Percentiles rank a stretch among this genome's conserved stretches.
phyloP scores from a whole-genome alignment of 2,329 filamentous ascomycete genomes.

The Ophiosphaerella korrae region DNA sequence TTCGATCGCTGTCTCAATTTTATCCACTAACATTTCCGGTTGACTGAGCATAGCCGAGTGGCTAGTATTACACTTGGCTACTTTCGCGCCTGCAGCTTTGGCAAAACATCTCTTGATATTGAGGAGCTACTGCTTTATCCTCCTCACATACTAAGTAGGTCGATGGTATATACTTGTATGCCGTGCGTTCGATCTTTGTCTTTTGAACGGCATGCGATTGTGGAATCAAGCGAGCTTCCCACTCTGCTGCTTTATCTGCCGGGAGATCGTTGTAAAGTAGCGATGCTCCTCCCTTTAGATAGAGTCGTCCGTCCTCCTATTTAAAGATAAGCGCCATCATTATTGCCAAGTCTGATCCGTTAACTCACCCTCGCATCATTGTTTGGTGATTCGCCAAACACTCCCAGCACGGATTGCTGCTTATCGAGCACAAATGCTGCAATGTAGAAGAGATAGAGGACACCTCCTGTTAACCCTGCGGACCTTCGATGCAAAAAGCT shows the following conservation, averaged over 20 bases:
- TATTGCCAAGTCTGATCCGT: too few relatives aligned
- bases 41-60: conserved; percentile 7
- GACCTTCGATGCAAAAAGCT: not conserved
- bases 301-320: not conserved
- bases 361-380: conserved; percentile 1
- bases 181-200: conserved; percentile 34
- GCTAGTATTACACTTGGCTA: not conserved
- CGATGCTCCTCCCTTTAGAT: not conserved
- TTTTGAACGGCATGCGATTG: conserved; percentile 2
- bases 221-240: conserved; percentile 9
- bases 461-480: conserved; percentile 1
- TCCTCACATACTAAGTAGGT: conserved; percentile 49
- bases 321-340: too few relatives aligned
- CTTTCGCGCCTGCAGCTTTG: not conserved
- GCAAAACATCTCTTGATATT: conserved; percentile 37
- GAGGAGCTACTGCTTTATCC: conserved; percentile 45
- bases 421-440: conserved; percentile 5
- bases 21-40: not conserved
- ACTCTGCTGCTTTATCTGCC: not conserved
- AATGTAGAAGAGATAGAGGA: conserved; percentile 5
- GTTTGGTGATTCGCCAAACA: conserved; percentile 3
- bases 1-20: not conserved
- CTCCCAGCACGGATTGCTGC: not conserved
- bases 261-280: conserved; percentile 3
- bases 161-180: conserved; percentile 47